Evolutionary conservation across 345 rosid genomes (phyloP), one percentile per base, ranked within the genome.

Genomic region (Syzygium aromaticum): DNA sequence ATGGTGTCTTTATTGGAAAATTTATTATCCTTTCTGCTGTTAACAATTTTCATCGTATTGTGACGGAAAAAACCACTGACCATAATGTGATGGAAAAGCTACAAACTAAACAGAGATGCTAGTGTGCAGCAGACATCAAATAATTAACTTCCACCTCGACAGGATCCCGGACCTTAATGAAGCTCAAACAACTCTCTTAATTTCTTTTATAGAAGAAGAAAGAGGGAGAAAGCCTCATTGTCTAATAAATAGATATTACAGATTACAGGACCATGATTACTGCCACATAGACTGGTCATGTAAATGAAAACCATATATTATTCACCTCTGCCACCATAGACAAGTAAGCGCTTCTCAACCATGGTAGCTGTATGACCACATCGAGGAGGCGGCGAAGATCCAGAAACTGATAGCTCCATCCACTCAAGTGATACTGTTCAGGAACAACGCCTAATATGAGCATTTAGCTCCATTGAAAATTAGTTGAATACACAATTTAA

Each of bases 301-400:
- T 77, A 85, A 13, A 43, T 22, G 77, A 53, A 54, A 25, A 89
- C 61, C 61, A 56, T 19, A 73, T 73, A 25, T 33, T 73, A 84
- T 52, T 84, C 86, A 97, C 99, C 98, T 98, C 99, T 93, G 85
- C 99, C 99, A 88, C 99, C 99, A 87, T 94, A 96, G 64, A 98
- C 96, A 90, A 98, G 98, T 85, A 96, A 89, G 61, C 99, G 93
- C 89, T 96, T 98, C 95, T 98, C 99, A 86, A 96, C 92, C 99
- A 96, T 95, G 78, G 98, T 96, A 85, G 98, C 97, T 54, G 98
- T 94, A 88, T 96, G 99, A 85, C 99, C 99, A 89, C 99, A 98
- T 94, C 99, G 92, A 90, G 99, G 99, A 84, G 98, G 94, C 51
- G 99, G 99, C 86, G 91, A 77, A 33, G 98, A 91, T 89, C 99